phyloP scores from a whole-genome alignment of 805 yeast species.

The Wilhelminamyces savonicus region DNA sequence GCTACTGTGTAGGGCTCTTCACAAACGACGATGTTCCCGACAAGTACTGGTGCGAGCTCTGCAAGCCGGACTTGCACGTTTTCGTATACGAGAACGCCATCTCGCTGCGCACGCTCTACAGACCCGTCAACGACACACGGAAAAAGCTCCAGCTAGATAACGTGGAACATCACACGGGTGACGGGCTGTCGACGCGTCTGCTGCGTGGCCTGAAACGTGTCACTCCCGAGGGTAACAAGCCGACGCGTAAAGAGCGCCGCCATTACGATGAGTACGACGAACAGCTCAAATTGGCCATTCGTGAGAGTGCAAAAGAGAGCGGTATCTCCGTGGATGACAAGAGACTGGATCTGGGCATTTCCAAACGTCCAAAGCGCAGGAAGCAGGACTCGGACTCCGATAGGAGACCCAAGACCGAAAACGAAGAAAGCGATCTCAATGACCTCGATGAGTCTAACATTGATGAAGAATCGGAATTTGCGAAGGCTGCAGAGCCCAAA shows the following conservation, averaged over 20 bases:
- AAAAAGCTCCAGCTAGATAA: conserved; percentile 25
- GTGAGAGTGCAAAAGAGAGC: conserved; percentile 51
- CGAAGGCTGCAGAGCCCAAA: no score
- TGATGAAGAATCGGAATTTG: conserved; percentile 7
- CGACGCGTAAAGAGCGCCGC: conserved; percentile 25
- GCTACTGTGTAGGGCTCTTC: conserved; percentile 84
- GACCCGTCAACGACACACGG: conserved; percentile 35
- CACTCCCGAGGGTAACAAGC: conserved; percentile 8
- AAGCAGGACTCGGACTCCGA: conserved; percentile 9
- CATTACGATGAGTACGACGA: conserved; percentile 34
- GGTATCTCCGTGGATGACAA: conserved; percentile 26
- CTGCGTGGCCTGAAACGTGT: not conserved
- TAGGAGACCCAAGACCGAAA: conserved; percentile 5
- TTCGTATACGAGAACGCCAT: conserved; percentile 24
- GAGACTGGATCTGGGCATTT: no score
- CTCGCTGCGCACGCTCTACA: conserved; percentile 28
- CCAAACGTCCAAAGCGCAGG: conserved; percentile 7
- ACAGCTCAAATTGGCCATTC: conserved; percentile 43
- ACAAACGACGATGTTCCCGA: conserved; percentile 79
- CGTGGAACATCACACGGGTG: no score
- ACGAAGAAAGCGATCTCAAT: no score
- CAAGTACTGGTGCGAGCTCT: conserved; percentile 89
- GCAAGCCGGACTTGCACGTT: conserved; percentile 79
- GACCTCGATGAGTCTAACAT: conserved; percentile 6
- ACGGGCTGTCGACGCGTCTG: not conserved